A percentile compares a stretch with the other conserved stretches of the same genome.
Conservation (phyloP, 768 basidiomycete genomes). For the Serendipita indica region DNA sequence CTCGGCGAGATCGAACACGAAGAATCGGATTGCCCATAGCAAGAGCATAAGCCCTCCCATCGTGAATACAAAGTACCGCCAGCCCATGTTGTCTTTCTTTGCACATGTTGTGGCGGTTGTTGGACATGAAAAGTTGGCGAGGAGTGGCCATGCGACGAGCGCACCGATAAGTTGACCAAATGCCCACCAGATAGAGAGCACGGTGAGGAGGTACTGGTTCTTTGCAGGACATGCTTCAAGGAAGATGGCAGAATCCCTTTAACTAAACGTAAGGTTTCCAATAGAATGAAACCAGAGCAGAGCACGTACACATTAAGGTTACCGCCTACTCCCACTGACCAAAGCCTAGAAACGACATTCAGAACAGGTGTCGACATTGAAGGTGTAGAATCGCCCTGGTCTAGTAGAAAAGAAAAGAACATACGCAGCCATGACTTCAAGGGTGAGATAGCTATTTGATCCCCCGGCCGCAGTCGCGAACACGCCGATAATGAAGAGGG, state of each 20-base stretch:
- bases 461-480: slow-evolving; percentile 53
- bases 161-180: slow-evolving; percentile 53
- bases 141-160: slow-evolving; percentile 57
- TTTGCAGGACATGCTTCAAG: slow-evolving; percentile 42
- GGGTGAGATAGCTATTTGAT: slow-evolving; percentile 37
- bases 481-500: slow-evolving; percentile 47
- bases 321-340: slow-evolving; percentile 59
- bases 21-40: slow-evolving; percentile 46
- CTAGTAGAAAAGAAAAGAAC: slow-evolving; percentile 12
- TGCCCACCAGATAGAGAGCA: slow-evolving; percentile 70
- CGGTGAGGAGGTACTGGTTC: slow-evolving; percentile 61
- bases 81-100: slow-evolving; percentile 50
- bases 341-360: slow-evolving; percentile 19
- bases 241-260: slow-evolving; percentile 65
- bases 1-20: slow-evolving; percentile 51
- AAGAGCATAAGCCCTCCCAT: slow-evolving; percentile 59
- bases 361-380: background rate
- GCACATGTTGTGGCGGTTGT: slow-evolving; percentile 26
- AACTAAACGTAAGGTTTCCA: too few relatives aligned
- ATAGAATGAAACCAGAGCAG: too few relatives aligned
- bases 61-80: slow-evolving; percentile 60
- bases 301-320: slow-evolving; percentile 60
- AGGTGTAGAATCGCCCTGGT: slow-evolving; percentile 12
- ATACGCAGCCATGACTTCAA: slow-evolving; percentile 28
- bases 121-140: slow-evolving; percentile 52